phyloP scores from a whole-genome alignment of 495 filamentous ascomycete genomes.

The Geoglossum glabrum region DNA sequence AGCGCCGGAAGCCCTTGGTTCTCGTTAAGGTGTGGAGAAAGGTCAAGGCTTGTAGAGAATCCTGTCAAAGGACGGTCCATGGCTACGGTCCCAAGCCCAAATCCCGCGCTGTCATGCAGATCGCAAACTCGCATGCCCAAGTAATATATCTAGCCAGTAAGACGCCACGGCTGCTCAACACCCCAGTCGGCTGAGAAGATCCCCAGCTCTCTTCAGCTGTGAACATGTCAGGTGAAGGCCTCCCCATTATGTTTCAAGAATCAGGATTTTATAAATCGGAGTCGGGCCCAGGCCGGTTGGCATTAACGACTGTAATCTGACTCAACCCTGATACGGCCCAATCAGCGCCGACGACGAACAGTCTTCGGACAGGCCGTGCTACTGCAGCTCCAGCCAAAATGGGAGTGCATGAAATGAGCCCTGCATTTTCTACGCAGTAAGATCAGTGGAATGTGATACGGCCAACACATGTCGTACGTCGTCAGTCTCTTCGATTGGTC shows the following conservation, averaged over 20 bases:
- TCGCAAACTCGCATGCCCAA: neutral
- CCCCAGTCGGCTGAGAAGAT: neutral
- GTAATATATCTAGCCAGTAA: neutral
- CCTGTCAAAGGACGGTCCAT: neutral
- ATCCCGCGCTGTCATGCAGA: neutral
- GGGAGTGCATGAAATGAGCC: neutral
- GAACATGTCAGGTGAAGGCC: neutral
- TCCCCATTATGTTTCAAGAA: neutral
- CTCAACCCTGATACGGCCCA: neutral
- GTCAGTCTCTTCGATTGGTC: neutral
- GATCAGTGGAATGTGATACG: slow-evolving; percentile 1
- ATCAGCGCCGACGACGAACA: neutral
- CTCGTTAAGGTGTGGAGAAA: neutral
- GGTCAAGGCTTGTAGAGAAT: neutral
- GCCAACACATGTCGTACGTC: neutral
- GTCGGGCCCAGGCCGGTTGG: neutral
- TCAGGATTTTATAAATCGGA: neutral
- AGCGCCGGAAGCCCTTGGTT: neutral
- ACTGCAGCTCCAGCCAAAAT: neutral
- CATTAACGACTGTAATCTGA: neutral
- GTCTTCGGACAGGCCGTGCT: neutral
- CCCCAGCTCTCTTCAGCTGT: neutral
- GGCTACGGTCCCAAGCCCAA: neutral
- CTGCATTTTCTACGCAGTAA: neutral
- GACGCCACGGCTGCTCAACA: neutral